Base-by-base conservation (phyloP, 306 rosid genomes). In the Fagus sylvatica region DNA sequence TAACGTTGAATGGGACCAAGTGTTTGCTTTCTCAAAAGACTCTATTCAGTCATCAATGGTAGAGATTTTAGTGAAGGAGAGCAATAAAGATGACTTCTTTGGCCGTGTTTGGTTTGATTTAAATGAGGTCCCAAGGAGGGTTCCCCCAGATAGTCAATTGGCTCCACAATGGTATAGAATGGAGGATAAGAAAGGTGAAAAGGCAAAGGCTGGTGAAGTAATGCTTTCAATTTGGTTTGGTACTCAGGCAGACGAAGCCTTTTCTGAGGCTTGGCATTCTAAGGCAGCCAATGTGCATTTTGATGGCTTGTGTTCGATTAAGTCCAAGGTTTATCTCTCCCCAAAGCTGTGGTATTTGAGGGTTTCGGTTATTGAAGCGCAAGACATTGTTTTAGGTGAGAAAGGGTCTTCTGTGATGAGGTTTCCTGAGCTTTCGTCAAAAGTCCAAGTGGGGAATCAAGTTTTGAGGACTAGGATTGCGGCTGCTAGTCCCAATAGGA, bases 111-210 rank as follows among this genome's bases (percentile, higher is more conserved):
- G 90, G 89, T 89, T 89, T 32, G 93, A 89, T 76, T 81, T 89
- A 75, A 87, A 61, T 53, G 93, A 89, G 76, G 84, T 89, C 48
- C 93, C 93, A 6, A 71, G 54, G 28, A 76, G 93, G 53, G 88
- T 81, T 6, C 90, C 82, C 1, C 93, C 93, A 12, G 93, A 89
- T 60, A 89, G 93, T 78, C 89, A 81, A 57, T 65, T 87, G 46
- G 93, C 93, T 6, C 93, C 93, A 3, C 93, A 89, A 60, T 89
- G 93, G 93, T 85, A 89, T 76, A 79, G 90, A 79, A 80, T 89
- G 89, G 93, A 84, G 79, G 90, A 89, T 33, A 87, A 75, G 89
- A 87, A 86, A 28, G 90, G 89, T 1, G 90, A 87, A 15, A 87
- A 84, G 80, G 49, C 79, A 1, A 86, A 80, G 70, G 42, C 85